Percentiles rank a stretch among this genome's conserved stretches.
phyloP scores from a whole-genome alignment of 2,329 filamentous ascomycete species.

The Phyllosticta citriasiana region DNA sequence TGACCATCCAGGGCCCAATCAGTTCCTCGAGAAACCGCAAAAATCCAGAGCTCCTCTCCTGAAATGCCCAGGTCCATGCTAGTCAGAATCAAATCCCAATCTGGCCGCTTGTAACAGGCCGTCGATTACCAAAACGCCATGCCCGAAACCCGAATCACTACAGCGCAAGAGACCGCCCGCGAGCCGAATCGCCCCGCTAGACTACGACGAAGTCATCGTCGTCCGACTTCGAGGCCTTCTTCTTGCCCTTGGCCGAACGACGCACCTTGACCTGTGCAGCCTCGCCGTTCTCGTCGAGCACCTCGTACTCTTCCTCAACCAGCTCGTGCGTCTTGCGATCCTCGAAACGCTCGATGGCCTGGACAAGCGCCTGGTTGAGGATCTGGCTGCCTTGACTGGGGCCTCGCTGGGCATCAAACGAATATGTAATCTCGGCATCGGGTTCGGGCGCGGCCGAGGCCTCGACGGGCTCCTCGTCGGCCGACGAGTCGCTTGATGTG shows the following conservation, averaged over 20 bases:
- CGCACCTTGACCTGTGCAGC: slow-evolving; percentile 18
- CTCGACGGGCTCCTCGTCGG: slow-evolving; percentile 36
- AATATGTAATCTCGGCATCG: slow-evolving; percentile 43
- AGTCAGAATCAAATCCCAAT: not conserved
- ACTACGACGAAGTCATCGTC: slow-evolving; percentile 35
- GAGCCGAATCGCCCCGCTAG: slow-evolving; percentile 15
- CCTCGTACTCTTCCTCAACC: slow-evolving; percentile 51
- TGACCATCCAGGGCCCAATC: slow-evolving; percentile 1
- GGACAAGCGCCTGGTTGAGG: slow-evolving; percentile 45
- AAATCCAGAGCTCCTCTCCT: slow-evolving; percentile 11
- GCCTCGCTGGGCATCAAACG: slow-evolving; percentile 41
- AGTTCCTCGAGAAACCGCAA: slow-evolving; percentile 12
- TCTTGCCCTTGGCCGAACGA: slow-evolving; percentile 25
- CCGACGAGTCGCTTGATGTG: slow-evolving; percentile 31
- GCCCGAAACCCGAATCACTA: not conserved
- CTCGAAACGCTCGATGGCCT: slow-evolving; percentile 51
- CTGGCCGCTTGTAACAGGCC: not conserved
- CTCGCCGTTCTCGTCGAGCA: slow-evolving; percentile 35
- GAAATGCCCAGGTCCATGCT: slow-evolving; percentile 4
- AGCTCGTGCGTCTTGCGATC: slow-evolving; percentile 51
- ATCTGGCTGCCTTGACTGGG: slow-evolving; percentile 47
- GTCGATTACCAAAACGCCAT: not conserved
- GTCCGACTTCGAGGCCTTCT: slow-evolving; percentile 14
- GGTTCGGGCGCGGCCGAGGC: slow-evolving; percentile 33
- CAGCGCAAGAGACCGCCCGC: slow-evolving; percentile 3